Base-by-base conservation (phyloP, 164 flowering plant species). In the Tinospora cordifolia region DNA sequence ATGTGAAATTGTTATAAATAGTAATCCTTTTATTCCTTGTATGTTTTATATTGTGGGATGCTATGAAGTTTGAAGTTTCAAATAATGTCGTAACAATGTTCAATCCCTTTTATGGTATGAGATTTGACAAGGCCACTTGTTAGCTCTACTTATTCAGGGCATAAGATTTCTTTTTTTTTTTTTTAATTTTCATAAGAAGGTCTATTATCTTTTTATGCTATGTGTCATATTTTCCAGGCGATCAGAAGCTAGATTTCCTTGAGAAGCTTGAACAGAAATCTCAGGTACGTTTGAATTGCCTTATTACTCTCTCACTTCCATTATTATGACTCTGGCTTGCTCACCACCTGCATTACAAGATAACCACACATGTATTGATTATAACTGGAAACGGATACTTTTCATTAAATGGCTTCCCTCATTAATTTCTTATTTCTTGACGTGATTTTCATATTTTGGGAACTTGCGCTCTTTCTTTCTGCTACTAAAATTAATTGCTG, bases 201-300 rank as follows among this genome's bases (percentile, higher is more conserved):
- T 44, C 13, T 44, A 44, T 9, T 44, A 44, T 14, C 14, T 1
- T 19, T 47, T 47, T 14, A 47, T 47, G 19, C 9, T 17, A 54
- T 54, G 60, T 54, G 4, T 51, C 59, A 51, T 51, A 7, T 51
- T 19, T 8, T 54, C 9, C 81, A 86, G 90, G 69, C 63, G 5
- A 76, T 74, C 69, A 75, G 44, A 82, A 75, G 73, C 30, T 86
- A 27, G 87, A 84, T 72, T 6, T 75, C 21, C 77, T 83, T 73
- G 90, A 84, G 70, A 83, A 84, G 75, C 81, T 84, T 75, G 86
- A 84, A 72, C 63, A 77, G 70, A 74, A 78, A 67, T 3, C 15
- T 73, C 66, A 79, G 84, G 86, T 84, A 76, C n/a, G 24, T 62
- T 44, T 10, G n/a, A 21, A 6, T 13, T 21, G 10, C 51, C 36